A percentile compares a stretch with the other conserved stretches of the same genome.
These are phyloP conservation scores for Teratosphaeria epicoccoides DNA, from an alignment of 2,329 filamentous ascomycete genomes.

Conservation along the genomic window DNA sequence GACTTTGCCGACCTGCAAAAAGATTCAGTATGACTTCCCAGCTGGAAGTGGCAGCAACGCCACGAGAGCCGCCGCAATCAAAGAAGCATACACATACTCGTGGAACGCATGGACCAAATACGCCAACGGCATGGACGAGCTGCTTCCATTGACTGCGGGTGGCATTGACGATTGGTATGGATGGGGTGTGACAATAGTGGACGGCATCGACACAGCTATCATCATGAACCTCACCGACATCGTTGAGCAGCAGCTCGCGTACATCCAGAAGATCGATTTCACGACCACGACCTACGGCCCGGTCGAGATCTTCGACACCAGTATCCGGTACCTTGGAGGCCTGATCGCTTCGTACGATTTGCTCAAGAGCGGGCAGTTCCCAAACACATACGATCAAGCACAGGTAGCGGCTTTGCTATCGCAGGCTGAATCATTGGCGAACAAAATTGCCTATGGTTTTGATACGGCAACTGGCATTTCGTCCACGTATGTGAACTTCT, in stretches of 20 bases:
- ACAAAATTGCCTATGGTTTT: constrained; percentile 8
- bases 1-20: constrained; percentile 4
- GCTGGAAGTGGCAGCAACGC: constrained; percentile 5
- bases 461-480: constrained; percentile 2
- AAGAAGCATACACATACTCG: constrained; percentile 53
- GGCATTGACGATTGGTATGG: constrained; percentile 42
- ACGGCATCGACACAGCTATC: constrained; percentile 62
- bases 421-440: constrained; percentile 4
- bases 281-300: constrained; percentile 38
- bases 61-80: constrained; percentile 43
- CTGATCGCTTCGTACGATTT: constrained; percentile 58
- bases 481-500: constrained; percentile 6
- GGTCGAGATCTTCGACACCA: constrained; percentile 61
- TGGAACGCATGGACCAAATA: constrained; percentile 13
- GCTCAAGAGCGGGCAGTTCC: constrained; percentile 6
- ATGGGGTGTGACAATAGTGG: constrained; percentile 78
- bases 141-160: constrained; percentile 59
- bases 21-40: constrained; percentile 7
- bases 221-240: constrained; percentile 54
- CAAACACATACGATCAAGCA: constrained; percentile 3
- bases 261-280: constrained; percentile 49
- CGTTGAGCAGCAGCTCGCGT: constrained; percentile 46
- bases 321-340: constrained; percentile 59
- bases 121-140: constrained; percentile 46
- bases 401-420: constrained; percentile 5